Conservation (phyloP, 352 stramenopile species). For the Phytopythium delawarense region DNA sequence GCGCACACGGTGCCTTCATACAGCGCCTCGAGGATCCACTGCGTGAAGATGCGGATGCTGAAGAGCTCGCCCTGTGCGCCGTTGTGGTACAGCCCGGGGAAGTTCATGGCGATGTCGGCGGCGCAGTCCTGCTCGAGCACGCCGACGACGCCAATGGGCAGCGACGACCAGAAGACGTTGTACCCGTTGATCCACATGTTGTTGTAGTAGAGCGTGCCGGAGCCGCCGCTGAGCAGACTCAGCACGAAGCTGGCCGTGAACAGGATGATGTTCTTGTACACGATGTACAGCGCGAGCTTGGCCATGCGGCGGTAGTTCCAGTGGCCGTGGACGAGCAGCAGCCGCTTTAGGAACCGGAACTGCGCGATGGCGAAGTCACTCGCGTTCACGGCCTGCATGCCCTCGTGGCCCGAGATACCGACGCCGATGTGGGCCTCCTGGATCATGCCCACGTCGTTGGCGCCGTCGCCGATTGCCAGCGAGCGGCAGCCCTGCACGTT, state of each 20-base stretch:
- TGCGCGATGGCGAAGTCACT: conserved; percentile 98
- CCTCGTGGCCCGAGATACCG: conserved; percentile 98
- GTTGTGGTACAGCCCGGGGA: conserved; percentile 78
- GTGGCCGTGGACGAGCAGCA: conserved; percentile 97
- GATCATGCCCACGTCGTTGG: conserved; percentile 99
- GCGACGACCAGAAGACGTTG: conserved; percentile 95
- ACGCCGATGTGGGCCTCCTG: conserved; percentile 98
- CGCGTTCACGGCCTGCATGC: conserved; percentile 98
- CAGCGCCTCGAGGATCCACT: conserved; percentile 79
- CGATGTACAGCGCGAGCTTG: conserved; percentile 96
- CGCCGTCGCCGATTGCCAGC: conserved; percentile 97
- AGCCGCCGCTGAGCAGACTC: conserved; percentile 71
- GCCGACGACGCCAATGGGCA: conserved; percentile 88
- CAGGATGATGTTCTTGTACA: conserved; percentile 98
- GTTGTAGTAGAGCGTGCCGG: conserved; percentile 82
- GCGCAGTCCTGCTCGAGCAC: conserved; percentile 84
- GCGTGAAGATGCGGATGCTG: conserved; percentile 67
- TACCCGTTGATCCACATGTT: conserved; percentile 93
- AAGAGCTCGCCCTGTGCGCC: conserved; percentile 81
- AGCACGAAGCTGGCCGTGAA: conserved; percentile 87
- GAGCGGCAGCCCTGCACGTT: conserved; percentile 84
- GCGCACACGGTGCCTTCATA: conserved; percentile 76
- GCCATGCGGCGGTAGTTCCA: conserved; percentile 98
- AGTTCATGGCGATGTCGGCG: conserved; percentile 58
- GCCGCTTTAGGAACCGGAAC: conserved; percentile 95